phyloP scores from a whole-genome alignment of 2,329 filamentous ascomycete species.

The Xylariaceae sp. region DNA sequence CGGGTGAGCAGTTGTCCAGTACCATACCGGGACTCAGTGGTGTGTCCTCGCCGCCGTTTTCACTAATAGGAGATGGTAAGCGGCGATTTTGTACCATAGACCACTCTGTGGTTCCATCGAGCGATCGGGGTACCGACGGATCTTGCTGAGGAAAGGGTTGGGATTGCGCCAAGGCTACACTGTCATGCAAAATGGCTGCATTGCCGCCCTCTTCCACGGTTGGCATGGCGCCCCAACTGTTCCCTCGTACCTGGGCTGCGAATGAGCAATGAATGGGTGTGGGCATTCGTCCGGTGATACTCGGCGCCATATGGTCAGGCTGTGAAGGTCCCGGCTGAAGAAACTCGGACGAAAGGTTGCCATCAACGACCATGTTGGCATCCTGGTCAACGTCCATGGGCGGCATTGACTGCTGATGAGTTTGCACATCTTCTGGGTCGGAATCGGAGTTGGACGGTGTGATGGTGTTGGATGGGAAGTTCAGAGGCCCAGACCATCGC shows the following conservation, averaged over 20 bases:
- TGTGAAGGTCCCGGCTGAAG: conserved; percentile 42
- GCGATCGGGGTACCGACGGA: conserved; percentile 55
- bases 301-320: conserved; percentile 40
- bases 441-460: conserved; percentile 50
- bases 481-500: conserved; percentile 41
- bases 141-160: conserved; percentile 47
- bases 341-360: conserved; percentile 33
- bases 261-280: conserved; percentile 66
- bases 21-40: conserved; percentile 48
- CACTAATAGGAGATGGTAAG: conserved; percentile 65
- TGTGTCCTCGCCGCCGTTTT: conserved; percentile 55
- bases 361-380: conserved; percentile 58
- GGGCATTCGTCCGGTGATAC: conserved; percentile 56
- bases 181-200: conserved; percentile 35
- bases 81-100: conserved; percentile 58
- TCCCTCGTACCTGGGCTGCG: conserved; percentile 60
- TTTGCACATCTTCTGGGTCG: conserved; percentile 46
- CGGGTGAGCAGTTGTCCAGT: conserved; percentile 42
- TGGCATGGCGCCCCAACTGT: conserved; percentile 50
- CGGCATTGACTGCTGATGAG: conserved; percentile 33
- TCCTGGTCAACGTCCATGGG: conserved; percentile 49
- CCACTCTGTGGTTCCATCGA: conserved; percentile 56
- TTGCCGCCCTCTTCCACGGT: conserved; percentile 37
- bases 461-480: conserved; percentile 40
- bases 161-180: conserved; percentile 22